These are phyloP conservation scores for Marchantia paleacea DNA, from an alignment of 225 moss, liverwort and hornwort genomes.

Conservation along the genomic window DNA sequence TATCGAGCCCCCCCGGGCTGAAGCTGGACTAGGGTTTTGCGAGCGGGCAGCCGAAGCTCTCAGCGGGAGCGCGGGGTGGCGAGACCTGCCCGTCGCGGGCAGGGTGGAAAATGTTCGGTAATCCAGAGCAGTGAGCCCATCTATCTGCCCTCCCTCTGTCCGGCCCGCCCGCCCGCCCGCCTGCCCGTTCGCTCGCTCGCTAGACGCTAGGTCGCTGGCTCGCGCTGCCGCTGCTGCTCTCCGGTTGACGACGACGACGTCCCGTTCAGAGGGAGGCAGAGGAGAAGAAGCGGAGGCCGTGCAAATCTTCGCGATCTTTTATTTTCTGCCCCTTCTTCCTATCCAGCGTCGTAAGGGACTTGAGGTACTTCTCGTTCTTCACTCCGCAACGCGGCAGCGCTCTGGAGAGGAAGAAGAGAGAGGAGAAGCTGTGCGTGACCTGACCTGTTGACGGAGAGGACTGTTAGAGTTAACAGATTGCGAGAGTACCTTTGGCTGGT, in stretches of 20 bases:
- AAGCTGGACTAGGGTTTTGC: slow-evolving; percentile 7
- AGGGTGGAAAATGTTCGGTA: not conserved
- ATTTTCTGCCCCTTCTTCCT: not conserved
- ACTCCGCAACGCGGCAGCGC: not conserved
- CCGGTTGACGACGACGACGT: not conserved
- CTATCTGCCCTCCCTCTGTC: not conserved
- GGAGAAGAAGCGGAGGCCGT: not conserved
- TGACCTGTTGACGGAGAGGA: not conserved
- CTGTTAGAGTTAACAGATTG: not conserved
- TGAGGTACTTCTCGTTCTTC: too few species aligned
- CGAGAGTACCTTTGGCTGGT: too few species aligned
- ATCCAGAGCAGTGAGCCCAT: not conserved
- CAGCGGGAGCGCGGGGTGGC: too few species aligned
- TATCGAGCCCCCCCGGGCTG: not conserved
- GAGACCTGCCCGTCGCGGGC: not conserved
- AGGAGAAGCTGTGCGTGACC: too few species aligned
- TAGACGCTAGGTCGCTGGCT: not conserved
- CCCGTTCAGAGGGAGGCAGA: not conserved
- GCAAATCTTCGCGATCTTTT: too few species aligned
- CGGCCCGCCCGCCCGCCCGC: not conserved
- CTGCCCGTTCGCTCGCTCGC: not conserved
- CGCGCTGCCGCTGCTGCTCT: not conserved
- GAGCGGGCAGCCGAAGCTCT: not conserved
- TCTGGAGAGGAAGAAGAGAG: not conserved
- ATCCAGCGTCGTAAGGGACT: not conserved